Base-by-base conservation (phyloP, 345 rosid genomes). In the Eutrema yunnanense region DNA sequence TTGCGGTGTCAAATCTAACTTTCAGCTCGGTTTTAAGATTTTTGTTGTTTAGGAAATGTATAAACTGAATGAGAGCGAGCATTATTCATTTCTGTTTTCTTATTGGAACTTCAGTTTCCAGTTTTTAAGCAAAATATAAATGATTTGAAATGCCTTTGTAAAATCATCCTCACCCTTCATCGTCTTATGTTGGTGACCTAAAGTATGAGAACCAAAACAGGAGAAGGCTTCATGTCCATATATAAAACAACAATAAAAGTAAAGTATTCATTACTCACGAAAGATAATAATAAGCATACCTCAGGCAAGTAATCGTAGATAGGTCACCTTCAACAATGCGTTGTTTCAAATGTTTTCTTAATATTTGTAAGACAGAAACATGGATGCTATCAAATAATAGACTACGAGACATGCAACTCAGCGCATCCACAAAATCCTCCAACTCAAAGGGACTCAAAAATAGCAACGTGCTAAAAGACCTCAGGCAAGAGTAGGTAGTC, bases 381-480 rank as follows among this genome's bases (percentile, higher is more conserved):
- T 95, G 96, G 73, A 88, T 85, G 83, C 80, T 80, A 81, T 90
- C 97, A 83, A 95, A 73, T 73, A 95, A 84, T 62, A 85, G 71
- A 16, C 16, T 16, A 16, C 16, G 16, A 16, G 16, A 16, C 16
- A 81, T 69, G 67, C 84, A 85, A 66, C 81, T 87, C 79, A 95
- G 58, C 13, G 93, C 86, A 30, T 81, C 83, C 80, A 85, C 89
- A 71, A 95, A 95, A 71, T 88, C 97, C 78, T 85, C 89, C 86
- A 92, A 75, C 84, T 85, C 90, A 81, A 92, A 95, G 57, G 99
- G 99, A 65, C 99, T 92, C 82, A 92, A 82, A 78, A 87, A 92
- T 72, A 95, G 78, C 51, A 90, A 76, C 38, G 84, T 81, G 72
- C 97, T 90, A 80, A 95, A 95, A 79, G 96, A 89, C 67, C 97